Evolutionary conservation across 129 eudicot species (phyloP).

Genomic region (Solidago caesia): DNA sequence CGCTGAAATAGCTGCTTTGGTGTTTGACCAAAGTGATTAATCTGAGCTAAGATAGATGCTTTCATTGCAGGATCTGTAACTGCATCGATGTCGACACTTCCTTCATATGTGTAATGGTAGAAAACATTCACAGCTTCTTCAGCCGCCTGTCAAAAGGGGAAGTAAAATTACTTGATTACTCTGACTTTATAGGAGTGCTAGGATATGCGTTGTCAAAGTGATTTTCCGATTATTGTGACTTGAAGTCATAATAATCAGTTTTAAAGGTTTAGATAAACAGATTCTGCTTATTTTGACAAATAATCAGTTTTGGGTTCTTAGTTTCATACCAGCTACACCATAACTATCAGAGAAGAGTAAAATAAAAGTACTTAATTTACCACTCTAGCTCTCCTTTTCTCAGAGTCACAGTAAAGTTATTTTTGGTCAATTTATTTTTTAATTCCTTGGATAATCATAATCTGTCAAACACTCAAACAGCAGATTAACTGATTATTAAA

Average conservation of each 20-base stretch:
- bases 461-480: not conserved
- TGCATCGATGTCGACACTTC: conserved; percentile 91
- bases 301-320: not conserved
- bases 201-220: not conserved
- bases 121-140: conserved; percentile 95
- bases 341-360: not conserved
- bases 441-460: not conserved
- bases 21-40: conserved; percentile 96
- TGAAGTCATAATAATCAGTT: not conserved
- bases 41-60: conserved; percentile 97
- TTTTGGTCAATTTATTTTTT: not conserved
- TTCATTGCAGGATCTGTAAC: conserved; percentile 94
- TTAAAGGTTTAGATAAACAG: not conserved
- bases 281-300: not conserved
- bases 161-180: not conserved
- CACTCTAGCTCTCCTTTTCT: not conserved
- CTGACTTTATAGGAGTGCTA: not conserved
- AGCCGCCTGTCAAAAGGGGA: conserved; percentile 60
- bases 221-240: not conserved
- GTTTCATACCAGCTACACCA: not conserved
- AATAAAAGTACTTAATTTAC: not conserved
- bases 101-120: conserved; percentile 94
- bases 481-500: no score
- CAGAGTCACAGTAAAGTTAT: not conserved
- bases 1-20: conserved; percentile 83